Evolutionary conservation across 169 alveolate genomes (phyloP).

Genomic region (Eimeria necatrix): DNA sequence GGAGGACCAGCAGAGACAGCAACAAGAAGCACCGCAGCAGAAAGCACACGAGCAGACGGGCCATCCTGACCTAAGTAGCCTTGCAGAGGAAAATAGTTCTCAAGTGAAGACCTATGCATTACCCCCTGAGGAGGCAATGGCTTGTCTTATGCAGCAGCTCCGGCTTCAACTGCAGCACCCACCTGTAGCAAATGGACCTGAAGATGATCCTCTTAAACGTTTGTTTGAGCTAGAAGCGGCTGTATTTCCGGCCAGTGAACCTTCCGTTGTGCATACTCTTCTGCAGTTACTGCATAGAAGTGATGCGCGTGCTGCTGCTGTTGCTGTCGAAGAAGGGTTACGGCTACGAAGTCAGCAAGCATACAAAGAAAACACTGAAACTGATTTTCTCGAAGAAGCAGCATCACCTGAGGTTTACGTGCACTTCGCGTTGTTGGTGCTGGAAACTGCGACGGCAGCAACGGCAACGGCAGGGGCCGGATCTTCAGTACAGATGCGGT

Average conservation of each 20-base stretch:
- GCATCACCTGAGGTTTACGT: not conserved
- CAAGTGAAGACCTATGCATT: not conserved
- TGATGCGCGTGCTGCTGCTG: conserved; percentile 21
- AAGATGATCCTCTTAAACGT: not conserved
- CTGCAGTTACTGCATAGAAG: conserved; percentile 12
- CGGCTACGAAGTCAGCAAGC: not conserved
- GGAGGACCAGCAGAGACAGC: not conserved
- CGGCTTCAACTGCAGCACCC: conserved; percentile 19
- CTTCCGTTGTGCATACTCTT: conserved; percentile 2
- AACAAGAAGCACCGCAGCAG: conserved; percentile 37
- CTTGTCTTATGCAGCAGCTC: conserved; percentile 7
- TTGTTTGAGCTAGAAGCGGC: not conserved
- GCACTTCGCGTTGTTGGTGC: conserved; percentile 1
- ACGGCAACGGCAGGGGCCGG: not conserved
- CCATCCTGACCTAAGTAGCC: not conserved
- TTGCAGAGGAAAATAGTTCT: not conserved
- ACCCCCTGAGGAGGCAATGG: conserved; percentile 25
- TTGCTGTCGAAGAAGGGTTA: conserved; percentile 5
- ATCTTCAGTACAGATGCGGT: not conserved
- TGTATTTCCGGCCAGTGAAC: not conserved
- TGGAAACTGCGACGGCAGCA: conserved; percentile 35
- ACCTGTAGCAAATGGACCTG: not conserved
- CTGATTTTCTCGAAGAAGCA: not conserved
- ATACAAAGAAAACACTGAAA: not conserved
- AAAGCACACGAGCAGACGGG: not conserved